Conservation (phyloP, 257 asterid species). For the Solanum habrochaites region DNA sequence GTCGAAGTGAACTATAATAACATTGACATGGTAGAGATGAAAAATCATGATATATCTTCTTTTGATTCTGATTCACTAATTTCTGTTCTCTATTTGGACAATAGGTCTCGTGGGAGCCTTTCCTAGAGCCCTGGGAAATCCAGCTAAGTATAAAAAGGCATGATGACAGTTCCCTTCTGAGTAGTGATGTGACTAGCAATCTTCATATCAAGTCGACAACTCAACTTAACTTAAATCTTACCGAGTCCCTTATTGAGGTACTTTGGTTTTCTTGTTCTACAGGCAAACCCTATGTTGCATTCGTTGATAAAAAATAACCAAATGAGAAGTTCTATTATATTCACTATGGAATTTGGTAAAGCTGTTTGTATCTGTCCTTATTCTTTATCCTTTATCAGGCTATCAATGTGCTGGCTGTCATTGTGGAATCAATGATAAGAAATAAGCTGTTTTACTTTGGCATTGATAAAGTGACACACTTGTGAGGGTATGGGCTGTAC, state of each 20-base stretch:
- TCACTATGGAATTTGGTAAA: neutral
- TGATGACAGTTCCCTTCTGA: constrained; percentile 53
- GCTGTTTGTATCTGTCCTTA: neutral
- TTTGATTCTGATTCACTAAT: neutral
- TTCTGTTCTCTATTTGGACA: neutral
- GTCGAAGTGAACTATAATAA: constrained; percentile 84
- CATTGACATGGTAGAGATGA: constrained; percentile 62
- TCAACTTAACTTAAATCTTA: constrained; percentile 72
- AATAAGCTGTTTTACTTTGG: neutral
- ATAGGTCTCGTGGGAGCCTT: constrained; percentile 93
- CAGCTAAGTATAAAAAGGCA: constrained; percentile 47
- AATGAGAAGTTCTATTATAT: neutral
- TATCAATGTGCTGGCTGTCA: neutral
- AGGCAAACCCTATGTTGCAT: neutral
- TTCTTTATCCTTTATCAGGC: neutral
- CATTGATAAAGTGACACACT: neutral
- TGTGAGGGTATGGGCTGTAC: neutral
- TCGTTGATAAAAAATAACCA: neutral
- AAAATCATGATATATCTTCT: constrained; percentile 1
- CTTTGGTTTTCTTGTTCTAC: neutral
- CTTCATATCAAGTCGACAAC: constrained; percentile 51
- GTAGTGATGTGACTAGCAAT: constrained; percentile 45
- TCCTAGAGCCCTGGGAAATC: constrained; percentile 80
- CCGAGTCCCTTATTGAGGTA: constrained; percentile 87
- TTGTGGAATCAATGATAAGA: neutral